These are phyloP conservation scores for Hericium alpestre DNA, from an alignment of 768 basidiomycete genomes.

Conservation along the genomic window DNA sequence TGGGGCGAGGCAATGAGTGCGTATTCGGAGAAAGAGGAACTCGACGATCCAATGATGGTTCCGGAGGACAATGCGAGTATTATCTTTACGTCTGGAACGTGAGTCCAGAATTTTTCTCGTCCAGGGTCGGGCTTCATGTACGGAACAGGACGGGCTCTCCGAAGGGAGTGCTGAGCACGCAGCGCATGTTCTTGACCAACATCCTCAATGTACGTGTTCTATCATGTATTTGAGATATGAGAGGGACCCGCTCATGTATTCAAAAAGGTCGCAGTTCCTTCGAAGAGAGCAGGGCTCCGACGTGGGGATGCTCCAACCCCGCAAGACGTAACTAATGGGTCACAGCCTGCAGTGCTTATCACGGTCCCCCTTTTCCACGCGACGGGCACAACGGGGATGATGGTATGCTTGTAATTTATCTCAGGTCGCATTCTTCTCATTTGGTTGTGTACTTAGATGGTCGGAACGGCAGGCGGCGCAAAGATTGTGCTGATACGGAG, in stretches of 20 bases:
- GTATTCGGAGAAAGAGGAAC: conserved; percentile 19
- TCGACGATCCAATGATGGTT: conserved; percentile 23
- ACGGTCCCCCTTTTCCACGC: conserved; percentile 62
- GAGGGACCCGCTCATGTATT: too few relatives aligned
- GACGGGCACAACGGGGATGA: conserved; percentile 43
- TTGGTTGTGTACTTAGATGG: conserved; percentile 28
- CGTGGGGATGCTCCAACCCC: conserved; percentile 30
- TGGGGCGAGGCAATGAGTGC: conserved; percentile 27
- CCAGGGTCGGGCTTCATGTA: conserved; percentile 7
- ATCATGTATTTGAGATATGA: not conserved
- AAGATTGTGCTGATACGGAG: conserved; percentile 47
- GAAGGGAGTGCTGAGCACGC: conserved; percentile 63
- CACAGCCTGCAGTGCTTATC: conserved; percentile 35
- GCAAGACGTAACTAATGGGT: conserved; percentile 9
- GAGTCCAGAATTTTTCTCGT: conserved; percentile 41
- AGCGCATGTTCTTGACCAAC: conserved; percentile 53
- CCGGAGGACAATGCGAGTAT: conserved; percentile 54
- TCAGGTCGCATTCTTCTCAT: not conserved
- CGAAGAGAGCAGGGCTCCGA: conserved; percentile 34
- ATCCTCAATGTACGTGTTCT: conserved; percentile 34
- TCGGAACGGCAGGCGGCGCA: conserved; percentile 44
- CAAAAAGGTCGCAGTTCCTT: not conserved
- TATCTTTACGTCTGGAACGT: not conserved
- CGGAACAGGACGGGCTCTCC: conserved; percentile 36
- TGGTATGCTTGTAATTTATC: conserved; percentile 14